These are phyloP conservation scores for Lactifluus pinguis DNA, from an alignment of 768 basidiomycete species.

Conservation along the genomic window DNA sequence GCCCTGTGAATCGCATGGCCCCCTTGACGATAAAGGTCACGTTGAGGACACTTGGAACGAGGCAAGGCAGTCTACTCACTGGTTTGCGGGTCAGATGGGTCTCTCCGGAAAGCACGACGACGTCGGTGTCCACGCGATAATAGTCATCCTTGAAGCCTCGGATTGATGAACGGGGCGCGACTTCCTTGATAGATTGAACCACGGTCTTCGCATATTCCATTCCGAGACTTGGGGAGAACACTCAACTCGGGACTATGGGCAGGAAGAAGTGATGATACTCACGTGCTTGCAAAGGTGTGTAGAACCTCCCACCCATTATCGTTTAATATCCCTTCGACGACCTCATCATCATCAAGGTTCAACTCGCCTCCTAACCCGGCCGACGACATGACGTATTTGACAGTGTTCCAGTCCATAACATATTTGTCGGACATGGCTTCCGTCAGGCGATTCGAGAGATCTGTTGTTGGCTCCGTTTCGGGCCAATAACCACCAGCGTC, in stretches of 20 bases:
- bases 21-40: conserved; percentile 2
- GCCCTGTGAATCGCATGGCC: conserved; percentile 17
- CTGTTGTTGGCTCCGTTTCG: background rate
- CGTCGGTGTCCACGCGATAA: conserved; percentile 27
- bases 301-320: conserved; percentile 34
- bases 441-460: background rate
- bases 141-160: conserved; percentile 36
- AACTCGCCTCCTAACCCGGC: background rate
- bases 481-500: conserved; percentile 15
- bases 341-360: conserved; percentile 22
- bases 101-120: conserved; percentile 34
- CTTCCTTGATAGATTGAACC: conserved; percentile 30
- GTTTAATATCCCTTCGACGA: conserved; percentile 27
- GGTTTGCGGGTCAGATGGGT: conserved; percentile 34
- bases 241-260: background rate
- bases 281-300: conserved; percentile 35
- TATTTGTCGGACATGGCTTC: background rate
- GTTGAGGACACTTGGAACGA: background rate
- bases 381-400: background rate
- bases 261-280: conserved; percentile 19
- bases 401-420: conserved; percentile 4
- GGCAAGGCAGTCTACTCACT: conserved; percentile 23
- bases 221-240: conserved; percentile 25
- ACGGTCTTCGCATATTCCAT: conserved; percentile 38
- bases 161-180: conserved; percentile 29